Evolutionary conservation across 1,139 yeast genomes (phyloP), one percentile per base, ranked within the genome.

Genomic region (Lodderomyces theae): DNA sequence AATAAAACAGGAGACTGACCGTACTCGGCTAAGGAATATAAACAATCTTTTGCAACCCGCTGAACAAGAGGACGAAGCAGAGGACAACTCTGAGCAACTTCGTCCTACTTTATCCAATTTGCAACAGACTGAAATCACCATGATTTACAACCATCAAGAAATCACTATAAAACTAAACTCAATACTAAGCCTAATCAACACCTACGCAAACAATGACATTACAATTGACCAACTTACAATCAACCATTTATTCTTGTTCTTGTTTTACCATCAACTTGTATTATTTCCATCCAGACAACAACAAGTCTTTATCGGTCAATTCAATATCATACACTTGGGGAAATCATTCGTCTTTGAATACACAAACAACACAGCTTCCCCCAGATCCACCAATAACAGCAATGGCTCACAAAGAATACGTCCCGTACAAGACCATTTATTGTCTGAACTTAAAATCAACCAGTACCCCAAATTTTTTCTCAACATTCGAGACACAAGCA

Each of bases 261-360:
- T 50, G 30, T 47, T 33, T 21, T 47, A 48, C 26, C 43, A 45
- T 31, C 52, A 46, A 35, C 21, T 22, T 6, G 45, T 46, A 2
- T 19, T 47, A 24, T 44, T 42, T 17, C 16, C 24, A 4, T 8
- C 35, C n/a, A 17, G 31, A 15, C 28, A 34, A 22, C 42, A 41
- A 25, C 30, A 30, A 8, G 12, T 35, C 10, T 23, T 42, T 9
- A 46, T 50, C 9, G 37, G 41, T 22, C 53, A 50, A 31, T 31
- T 50, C 8, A 42, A 35, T 11, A 26, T 50, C 22, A 45, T 49
- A 9, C 52, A 50, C 33, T 35, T 50, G 29, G 53, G 53, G 5
- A 48, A 47, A 37, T 39, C 37, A n/a, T 44, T 35, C 33, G 37
- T 35, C 11, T 48, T 50, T 31, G 17, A 23, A 16, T 37, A 21